These are phyloP conservation scores for Ceratocystis cubensis DNA, from an alignment of 2,329 filamentous ascomycete species.

Conservation along the genomic window DNA sequence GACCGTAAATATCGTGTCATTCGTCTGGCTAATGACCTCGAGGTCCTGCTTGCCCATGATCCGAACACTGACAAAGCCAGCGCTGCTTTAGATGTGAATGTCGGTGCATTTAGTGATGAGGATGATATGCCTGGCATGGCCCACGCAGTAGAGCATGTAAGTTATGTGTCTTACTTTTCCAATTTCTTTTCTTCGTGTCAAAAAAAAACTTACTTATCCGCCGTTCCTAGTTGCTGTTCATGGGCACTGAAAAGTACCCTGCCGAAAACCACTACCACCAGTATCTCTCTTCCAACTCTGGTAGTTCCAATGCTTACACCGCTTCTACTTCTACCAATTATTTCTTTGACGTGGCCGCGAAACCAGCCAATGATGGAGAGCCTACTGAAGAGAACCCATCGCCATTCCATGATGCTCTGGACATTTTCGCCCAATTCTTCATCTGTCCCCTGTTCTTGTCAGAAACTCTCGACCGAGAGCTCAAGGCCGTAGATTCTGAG, in stretches of 20 bases:
- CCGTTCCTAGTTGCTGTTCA: conserved; percentile 59
- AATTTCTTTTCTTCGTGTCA: background rate
- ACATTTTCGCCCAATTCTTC: conserved; percentile 91
- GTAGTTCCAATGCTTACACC: conserved; percentile 90
- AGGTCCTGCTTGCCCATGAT: conserved; percentile 87
- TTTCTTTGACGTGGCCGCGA: conserved; percentile 88
- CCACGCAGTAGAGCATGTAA: conserved; percentile 83
- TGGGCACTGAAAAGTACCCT: conserved; percentile 97
- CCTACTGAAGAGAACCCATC: conserved; percentile 44
- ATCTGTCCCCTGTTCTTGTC: conserved; percentile 75
- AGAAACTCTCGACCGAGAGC: conserved; percentile 72
- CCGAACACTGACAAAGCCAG: conserved; percentile 93
- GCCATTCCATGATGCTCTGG: conserved; percentile 64
- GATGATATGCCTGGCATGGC: conserved; percentile 88
- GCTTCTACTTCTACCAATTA: conserved; percentile 91
- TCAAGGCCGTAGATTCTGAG: conserved; percentile 83
- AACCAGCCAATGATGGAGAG: conserved; percentile 49
- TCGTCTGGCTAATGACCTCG: conserved; percentile 70
- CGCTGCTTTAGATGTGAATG: conserved; percentile 87
- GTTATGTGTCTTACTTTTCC: conserved; percentile 20
- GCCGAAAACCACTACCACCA: conserved; percentile 91
- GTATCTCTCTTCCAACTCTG: conserved; percentile 81
- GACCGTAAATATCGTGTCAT: conserved; percentile 81
- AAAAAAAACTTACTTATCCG: background rate
- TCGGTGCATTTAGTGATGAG: conserved; percentile 88